Evolutionary conservation across 305 asterid genomes (phyloP).

Genomic region (Ajuga reptans): DNA sequence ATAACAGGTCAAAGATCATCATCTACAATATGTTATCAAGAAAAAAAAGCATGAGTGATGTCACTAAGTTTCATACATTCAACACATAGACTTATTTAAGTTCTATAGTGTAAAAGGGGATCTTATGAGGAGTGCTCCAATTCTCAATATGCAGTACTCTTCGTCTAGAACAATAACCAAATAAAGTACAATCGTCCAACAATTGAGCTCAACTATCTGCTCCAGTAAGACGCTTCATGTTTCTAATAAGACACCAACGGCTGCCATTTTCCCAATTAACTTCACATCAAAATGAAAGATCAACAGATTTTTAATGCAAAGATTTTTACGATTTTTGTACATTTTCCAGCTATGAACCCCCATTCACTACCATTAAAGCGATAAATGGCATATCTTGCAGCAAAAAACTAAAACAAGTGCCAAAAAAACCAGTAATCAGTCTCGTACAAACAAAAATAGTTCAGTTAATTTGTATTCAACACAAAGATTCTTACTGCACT

Average conservation of each 20-base stretch:
- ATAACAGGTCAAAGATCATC: constrained; percentile 11
- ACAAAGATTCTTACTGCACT: background rate
- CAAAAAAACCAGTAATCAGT: background rate
- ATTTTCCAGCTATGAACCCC: background rate
- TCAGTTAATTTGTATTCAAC: background rate
- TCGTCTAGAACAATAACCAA: background rate
- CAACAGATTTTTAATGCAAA: background rate
- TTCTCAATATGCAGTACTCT: background rate
- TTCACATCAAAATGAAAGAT: background rate
- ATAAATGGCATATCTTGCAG: background rate
- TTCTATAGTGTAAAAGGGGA: background rate
- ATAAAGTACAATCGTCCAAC: background rate
- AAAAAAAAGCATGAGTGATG: background rate
- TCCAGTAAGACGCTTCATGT: background rate
- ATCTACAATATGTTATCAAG: background rate
- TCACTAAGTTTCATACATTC: background rate
- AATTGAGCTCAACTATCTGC: background rate
- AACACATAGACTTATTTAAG: background rate
- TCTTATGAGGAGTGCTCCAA: background rate
- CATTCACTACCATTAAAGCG: background rate
- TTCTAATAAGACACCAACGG: background rate
- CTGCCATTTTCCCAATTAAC: background rate
- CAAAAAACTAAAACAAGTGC: background rate
- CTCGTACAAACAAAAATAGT: background rate
- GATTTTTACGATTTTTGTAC: background rate